Conservation (phyloP, 805 yeast genomes). For the Yamadazyma akitaensis region DNA sequence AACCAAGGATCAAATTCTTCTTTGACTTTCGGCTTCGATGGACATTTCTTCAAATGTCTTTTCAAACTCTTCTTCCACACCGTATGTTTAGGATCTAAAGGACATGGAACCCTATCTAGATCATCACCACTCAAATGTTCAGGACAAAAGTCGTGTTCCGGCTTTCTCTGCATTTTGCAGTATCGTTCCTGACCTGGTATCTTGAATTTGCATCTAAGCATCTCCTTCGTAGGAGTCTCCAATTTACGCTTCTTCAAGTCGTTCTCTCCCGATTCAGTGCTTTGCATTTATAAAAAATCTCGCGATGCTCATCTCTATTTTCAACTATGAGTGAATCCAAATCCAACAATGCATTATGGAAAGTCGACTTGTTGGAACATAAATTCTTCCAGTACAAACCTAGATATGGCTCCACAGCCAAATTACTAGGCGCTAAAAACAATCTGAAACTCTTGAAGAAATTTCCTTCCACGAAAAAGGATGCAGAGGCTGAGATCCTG, state of each 20-base stretch:
- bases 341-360: constrained; percentile 31
- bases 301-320: constrained; percentile 14
- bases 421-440: constrained; percentile 43
- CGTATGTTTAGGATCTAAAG: constrained; percentile 71
- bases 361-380: constrained; percentile 54
- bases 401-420: constrained; percentile 48
- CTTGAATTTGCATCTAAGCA: constrained; percentile 42
- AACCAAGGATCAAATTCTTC: constrained; percentile 49
- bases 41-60: constrained; percentile 62
- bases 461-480: constrained; percentile 38
- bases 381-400: constrained; percentile 43
- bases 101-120: constrained; percentile 60
- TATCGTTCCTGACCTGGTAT: constrained; percentile 49
- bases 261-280: neutral
- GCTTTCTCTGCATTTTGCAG: constrained; percentile 61
- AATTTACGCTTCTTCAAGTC: constrained; percentile 10
- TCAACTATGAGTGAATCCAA: constrained; percentile 2
- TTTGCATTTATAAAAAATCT: constrained; percentile 1
- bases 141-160: constrained; percentile 52
- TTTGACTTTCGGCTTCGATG: constrained; percentile 37
- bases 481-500: constrained; percentile 44
- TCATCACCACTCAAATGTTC: constrained; percentile 47
- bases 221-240: constrained; percentile 1
- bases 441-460: constrained; percentile 39
- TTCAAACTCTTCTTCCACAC: constrained; percentile 60